phyloP scores from a whole-genome alignment of 169 alveolate species.

The Cryptosporidium muris region DNA sequence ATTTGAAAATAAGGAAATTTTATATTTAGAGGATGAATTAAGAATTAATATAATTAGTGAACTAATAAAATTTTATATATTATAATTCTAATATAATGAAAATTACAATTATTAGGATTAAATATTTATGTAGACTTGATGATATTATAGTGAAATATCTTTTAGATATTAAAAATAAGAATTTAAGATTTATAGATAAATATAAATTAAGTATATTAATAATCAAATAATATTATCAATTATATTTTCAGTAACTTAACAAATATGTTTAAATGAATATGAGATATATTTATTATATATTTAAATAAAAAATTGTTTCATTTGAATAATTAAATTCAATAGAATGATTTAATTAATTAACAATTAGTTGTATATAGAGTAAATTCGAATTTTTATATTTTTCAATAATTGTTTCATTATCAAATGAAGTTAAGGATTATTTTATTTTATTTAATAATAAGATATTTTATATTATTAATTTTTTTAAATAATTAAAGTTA shows the following conservation, averaged over 20 bases:
- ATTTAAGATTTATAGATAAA: not conserved
- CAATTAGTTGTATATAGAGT: slow-evolving; percentile 1
- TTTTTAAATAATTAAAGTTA: not conserved
- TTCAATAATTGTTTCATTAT: not conserved
- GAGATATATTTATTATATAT: slow-evolving; percentile 6
- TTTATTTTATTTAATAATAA: not conserved
- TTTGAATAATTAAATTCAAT: not conserved
- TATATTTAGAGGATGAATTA: not conserved
- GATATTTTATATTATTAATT: too few relatives aligned
- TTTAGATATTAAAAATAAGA: slow-evolving; percentile 4
- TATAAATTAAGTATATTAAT: slow-evolving; percentile 4
- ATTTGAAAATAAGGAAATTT: slow-evolving; percentile 17
- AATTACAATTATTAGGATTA: slow-evolving; percentile 14
- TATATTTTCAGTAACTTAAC: slow-evolving; percentile 21
- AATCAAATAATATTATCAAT: slow-evolving; percentile 3
- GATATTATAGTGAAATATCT: slow-evolving; percentile 2
- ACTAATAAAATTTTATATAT: slow-evolving; percentile 23
- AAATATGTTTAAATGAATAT: slow-evolving; percentile 1
- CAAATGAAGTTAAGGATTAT: slow-evolving; percentile 6
- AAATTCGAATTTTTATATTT: slow-evolving; percentile 36
- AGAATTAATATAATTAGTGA: slow-evolving; percentile 32
- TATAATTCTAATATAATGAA: slow-evolving; percentile 42
- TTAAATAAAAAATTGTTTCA: not conserved
- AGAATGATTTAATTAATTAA: slow-evolving; percentile 2
- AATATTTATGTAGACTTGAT: not conserved